Evolutionary conservation across 2,329 filamentous ascomycete species (phyloP).

Genomic region (Botrytis tulipae): DNA sequence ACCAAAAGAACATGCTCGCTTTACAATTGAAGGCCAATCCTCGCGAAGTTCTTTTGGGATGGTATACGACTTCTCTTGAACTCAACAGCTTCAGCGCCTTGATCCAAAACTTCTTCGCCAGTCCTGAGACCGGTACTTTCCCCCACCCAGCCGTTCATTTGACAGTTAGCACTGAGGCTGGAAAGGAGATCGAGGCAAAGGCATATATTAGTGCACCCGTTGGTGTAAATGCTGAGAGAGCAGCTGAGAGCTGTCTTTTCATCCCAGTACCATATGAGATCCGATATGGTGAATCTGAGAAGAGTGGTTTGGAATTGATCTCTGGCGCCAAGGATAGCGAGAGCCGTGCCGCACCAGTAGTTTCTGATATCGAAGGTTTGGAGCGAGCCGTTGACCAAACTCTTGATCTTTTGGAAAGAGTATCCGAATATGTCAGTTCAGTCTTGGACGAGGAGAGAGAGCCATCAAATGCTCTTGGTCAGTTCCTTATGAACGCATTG

Average conservation of each 20-base stretch:
- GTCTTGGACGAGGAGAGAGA: slow-evolving; percentile 91
- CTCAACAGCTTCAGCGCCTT: slow-evolving; percentile 98
- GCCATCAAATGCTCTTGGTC: slow-evolving; percentile 86
- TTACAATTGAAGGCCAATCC: slow-evolving; percentile 92
- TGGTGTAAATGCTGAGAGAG: slow-evolving; percentile 89
- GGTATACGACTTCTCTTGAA: slow-evolving; percentile 97
- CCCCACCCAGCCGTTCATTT: slow-evolving; percentile 97
- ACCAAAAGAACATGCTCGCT: slow-evolving; percentile 98
- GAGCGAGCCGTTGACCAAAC: slow-evolving; percentile 86
- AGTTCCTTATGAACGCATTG: slow-evolving; percentile 92
- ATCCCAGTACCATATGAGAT: slow-evolving; percentile 96
- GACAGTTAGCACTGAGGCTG: slow-evolving; percentile 87
- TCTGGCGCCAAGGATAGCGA: slow-evolving; percentile 78
- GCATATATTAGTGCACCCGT: slow-evolving; percentile 96
- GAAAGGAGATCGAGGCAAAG: slow-evolving; percentile 82
- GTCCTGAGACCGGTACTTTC: slow-evolving; percentile 94
- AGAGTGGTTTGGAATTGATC: slow-evolving; percentile 78
- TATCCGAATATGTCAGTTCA: slow-evolving; percentile 86
- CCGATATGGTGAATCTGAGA: slow-evolving; percentile 78
- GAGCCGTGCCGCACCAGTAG: slow-evolving; percentile 67
- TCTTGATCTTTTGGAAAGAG: slow-evolving; percentile 83
- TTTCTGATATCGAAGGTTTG: slow-evolving; percentile 86
- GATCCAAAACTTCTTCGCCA: slow-evolving; percentile 99
- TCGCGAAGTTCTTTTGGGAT: slow-evolving; percentile 90
- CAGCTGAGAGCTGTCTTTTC: slow-evolving; percentile 94